These are phyloP conservation scores for Ajuga chamaepitys DNA, from an alignment of 257 asterid genomes.

Conservation along the genomic window DNA sequence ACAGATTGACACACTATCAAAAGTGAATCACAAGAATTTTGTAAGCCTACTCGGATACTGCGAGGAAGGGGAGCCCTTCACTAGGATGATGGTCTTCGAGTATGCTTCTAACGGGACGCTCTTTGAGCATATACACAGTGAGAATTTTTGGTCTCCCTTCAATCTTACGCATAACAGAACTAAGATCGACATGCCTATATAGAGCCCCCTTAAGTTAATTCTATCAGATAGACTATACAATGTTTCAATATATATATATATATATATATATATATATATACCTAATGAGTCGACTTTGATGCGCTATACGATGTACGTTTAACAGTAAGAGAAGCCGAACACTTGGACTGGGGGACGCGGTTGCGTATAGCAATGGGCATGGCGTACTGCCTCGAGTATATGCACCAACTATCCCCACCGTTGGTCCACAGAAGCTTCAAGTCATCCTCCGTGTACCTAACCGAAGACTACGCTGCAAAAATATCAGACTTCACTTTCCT, in stretches of 20 bases:
- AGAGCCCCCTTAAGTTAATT: no score
- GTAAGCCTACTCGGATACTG: slow-evolving; percentile 79
- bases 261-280: no score
- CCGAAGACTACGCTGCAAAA: slow-evolving; percentile 88
- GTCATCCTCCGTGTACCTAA: slow-evolving; percentile 57
- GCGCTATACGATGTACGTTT: neutral
- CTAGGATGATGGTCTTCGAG: slow-evolving; percentile 90
- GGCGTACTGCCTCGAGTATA: slow-evolving; percentile 75
- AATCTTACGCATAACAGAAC: neutral
- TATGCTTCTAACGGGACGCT: slow-evolving; percentile 94
- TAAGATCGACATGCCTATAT: no score
- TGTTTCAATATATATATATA: no score
- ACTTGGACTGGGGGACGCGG: slow-evolving; percentile 72
- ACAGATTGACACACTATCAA: slow-evolving; percentile 76
- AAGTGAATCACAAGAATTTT: slow-evolving; percentile 82
- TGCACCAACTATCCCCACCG: slow-evolving; percentile 67
- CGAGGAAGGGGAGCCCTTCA: slow-evolving; percentile 74
- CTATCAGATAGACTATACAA: no score
- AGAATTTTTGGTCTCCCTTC: slow-evolving; percentile 21
- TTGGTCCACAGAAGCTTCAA: slow-evolving; percentile 52
- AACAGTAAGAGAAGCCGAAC: slow-evolving; percentile 81
- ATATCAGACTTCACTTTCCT: slow-evolving; percentile 54
- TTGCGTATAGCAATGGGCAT: slow-evolving; percentile 86
- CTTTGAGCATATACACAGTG: slow-evolving; percentile 86
- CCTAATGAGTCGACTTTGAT: no score